These are phyloP conservation scores for Alternaria sp. DNA, from an alignment of 2,329 filamentous ascomycete species.

Conservation along the genomic window DNA sequence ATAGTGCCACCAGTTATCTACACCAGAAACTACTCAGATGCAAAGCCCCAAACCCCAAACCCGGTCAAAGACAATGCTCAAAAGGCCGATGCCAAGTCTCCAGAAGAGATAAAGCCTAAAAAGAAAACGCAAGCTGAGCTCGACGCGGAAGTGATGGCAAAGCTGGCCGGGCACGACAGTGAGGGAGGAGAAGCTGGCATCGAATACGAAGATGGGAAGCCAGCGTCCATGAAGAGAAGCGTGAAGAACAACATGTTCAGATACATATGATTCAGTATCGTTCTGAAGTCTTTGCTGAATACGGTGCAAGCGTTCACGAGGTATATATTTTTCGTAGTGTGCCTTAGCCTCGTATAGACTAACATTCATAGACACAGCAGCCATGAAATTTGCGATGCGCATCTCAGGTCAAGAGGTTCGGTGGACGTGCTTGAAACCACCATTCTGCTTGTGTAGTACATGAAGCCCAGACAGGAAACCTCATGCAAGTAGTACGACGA, in stretches of 20 bases:
- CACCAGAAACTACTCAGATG: conserved; percentile 13
- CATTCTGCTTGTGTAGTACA: neutral
- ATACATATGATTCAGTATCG: conserved; percentile 59
- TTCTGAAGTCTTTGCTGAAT: neutral
- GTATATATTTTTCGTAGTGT: neutral
- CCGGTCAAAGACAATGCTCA: conserved; percentile 11
- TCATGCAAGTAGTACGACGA: neutral
- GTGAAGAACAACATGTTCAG: conserved; percentile 83
- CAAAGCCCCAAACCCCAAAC: conserved; percentile 2
- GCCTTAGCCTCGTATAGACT: neutral
- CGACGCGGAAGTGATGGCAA: conserved; percentile 72
- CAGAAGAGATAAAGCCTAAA: conserved; percentile 30
- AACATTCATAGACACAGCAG: neutral
- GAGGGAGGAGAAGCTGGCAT: conserved; percentile 76
- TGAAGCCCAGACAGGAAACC: neutral
- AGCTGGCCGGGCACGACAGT: conserved; percentile 72
- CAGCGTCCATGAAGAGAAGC: conserved; percentile 75
- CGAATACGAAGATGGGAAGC: conserved; percentile 78
- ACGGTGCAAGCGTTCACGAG: neutral
- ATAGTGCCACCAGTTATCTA: neutral
- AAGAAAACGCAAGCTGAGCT: conserved; percentile 68
- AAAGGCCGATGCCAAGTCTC: conserved; percentile 21
- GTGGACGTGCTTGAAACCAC: neutral
- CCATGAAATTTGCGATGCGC: too few relatives aligned
- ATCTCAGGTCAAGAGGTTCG: neutral